Conservation (phyloP, 805 yeast species). For the Scheffersomyces stipitis region DNA sequence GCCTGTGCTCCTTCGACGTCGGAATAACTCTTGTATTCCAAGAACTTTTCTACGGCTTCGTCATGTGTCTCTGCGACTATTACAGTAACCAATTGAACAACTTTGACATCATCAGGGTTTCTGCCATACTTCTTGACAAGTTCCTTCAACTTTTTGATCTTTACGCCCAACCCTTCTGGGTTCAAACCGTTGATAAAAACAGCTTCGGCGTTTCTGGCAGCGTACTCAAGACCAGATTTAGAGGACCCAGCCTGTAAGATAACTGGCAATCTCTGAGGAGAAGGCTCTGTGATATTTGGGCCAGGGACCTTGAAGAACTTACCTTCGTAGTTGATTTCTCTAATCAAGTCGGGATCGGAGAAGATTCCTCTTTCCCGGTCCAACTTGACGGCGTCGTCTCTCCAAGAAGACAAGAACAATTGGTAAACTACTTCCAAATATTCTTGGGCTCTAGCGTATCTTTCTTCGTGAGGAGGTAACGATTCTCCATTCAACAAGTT, state of each 20-base stretch:
- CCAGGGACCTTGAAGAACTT: constrained; percentile 42
- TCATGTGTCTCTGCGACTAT: constrained; percentile 42
- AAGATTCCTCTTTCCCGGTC: constrained; percentile 29
- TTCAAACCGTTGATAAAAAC: constrained; percentile 38
- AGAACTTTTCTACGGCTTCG: constrained; percentile 39
- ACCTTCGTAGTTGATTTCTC: constrained; percentile 43
- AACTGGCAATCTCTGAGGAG: constrained; percentile 46
- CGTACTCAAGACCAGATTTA: constrained; percentile 38
- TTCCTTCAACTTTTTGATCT: constrained; percentile 28
- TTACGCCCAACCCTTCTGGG: constrained; percentile 25
- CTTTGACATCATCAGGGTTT: constrained; percentile 35
- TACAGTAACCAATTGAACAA: constrained; percentile 35
- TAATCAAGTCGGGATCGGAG: constrained; percentile 39
- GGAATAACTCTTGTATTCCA: constrained; percentile 29
- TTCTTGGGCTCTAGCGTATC: constrained; percentile 42
- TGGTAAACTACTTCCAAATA: constrained; percentile 40
- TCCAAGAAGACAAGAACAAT: constrained; percentile 43
- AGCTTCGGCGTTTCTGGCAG: constrained; percentile 45
- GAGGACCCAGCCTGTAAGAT: constrained; percentile 48
- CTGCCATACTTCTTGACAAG: constrained; percentile 36
- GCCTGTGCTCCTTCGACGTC: constrained; percentile 44
- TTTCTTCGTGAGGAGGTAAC: constrained; percentile 39
- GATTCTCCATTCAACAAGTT: constrained; percentile 36
- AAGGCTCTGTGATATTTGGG: constrained; percentile 42
- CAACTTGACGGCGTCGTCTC: constrained; percentile 39